Evolutionary conservation across 495 filamentous ascomycete genomes (phyloP), one percentile per base, ranked within the genome.

Genomic region (Thozetella sp.): DNA sequence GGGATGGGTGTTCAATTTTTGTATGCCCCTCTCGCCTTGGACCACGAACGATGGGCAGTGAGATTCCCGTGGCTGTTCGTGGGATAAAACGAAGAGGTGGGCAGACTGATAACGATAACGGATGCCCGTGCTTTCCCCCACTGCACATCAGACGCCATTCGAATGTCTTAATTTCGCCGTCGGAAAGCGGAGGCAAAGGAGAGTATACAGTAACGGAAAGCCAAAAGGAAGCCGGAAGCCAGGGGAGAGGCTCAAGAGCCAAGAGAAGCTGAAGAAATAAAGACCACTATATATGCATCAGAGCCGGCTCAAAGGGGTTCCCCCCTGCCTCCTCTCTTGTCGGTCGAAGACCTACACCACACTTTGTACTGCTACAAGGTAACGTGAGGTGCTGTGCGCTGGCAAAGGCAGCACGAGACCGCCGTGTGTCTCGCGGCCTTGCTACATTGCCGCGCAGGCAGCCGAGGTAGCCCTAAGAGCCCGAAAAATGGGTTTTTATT

Each of bases 101-200:
- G 43, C n/a, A n/a, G 43, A 10, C 43, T 20, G 43, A 48, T 48
- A 48, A 48, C 43, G 43, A 48, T 48, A 48, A 48, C 43, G n/a
- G 20, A 48, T n/a, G 20, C n/a, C 43, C 43, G 43, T 48, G 43
- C 43, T n/a, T 48, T 48, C 43, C 43, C 43, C 43, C 43, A 48
- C 43, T 48, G n/a, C 43, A 48, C 20, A 48, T 48, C 43, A n/a
- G 43, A 48, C 20, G 43, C 43, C 43, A 11, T 48, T 48, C 43
- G 43, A 10, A n/a, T 48, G 20, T 48, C n/a, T 4, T 3, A 48
- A 48, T 10, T 48, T 48, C 20, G 43, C 20, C 3, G 11, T 48
- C n/a, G 43, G n/a, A 48, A 48, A 48, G 43, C 43, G 43, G 43
- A 48, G 43, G 30, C 30, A 37, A 15, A 6, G 6, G 11, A 15